Conservation (phyloP, 1,284 basidiomycete genomes). For the Rhodotorula sp. region DNA sequence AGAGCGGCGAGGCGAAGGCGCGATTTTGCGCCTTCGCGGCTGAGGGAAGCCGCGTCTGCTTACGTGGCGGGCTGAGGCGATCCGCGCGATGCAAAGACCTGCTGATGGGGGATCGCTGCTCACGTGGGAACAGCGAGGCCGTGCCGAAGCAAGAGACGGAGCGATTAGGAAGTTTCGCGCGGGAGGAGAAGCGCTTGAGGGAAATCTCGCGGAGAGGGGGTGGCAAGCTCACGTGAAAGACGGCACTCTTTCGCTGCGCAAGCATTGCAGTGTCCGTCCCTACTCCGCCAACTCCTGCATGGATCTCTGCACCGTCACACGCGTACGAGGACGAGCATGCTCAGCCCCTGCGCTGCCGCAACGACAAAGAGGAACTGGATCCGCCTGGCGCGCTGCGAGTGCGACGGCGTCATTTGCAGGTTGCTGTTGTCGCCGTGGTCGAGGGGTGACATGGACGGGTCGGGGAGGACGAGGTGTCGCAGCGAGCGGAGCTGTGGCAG, state of each 20-base stretch:
- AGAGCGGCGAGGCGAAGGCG: not conserved
- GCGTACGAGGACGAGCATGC: conserved; percentile 60
- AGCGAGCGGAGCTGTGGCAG: conserved; percentile 77
- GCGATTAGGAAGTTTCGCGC: no score
- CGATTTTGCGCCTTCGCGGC: not conserved
- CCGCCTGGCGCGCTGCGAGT: conserved; percentile 74
- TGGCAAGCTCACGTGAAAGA: no score
- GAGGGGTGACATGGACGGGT: conserved; percentile 53
- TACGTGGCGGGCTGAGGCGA: no score
- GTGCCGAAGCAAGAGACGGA: no score
- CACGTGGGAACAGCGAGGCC: no score
- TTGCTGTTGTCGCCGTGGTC: conserved; percentile 38
- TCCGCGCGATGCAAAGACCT: no score
- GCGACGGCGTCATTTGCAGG: conserved; percentile 65
- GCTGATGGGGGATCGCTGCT: no score
- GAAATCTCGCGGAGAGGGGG: no score
- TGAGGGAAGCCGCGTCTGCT: no score
- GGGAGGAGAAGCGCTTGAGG: no score
- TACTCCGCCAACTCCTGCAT: not conserved
- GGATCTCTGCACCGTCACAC: conserved; percentile 10
- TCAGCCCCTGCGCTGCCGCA: conserved; percentile 72
- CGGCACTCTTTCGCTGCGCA: no score
- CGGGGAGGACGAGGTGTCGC: conserved; percentile 83
- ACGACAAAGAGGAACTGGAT: conserved; percentile 80
- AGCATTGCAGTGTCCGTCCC: not conserved